These are phyloP conservation scores for Neurospora sp. DNA, from an alignment of 495 filamentous ascomycete genomes.

Conservation along the genomic window DNA sequence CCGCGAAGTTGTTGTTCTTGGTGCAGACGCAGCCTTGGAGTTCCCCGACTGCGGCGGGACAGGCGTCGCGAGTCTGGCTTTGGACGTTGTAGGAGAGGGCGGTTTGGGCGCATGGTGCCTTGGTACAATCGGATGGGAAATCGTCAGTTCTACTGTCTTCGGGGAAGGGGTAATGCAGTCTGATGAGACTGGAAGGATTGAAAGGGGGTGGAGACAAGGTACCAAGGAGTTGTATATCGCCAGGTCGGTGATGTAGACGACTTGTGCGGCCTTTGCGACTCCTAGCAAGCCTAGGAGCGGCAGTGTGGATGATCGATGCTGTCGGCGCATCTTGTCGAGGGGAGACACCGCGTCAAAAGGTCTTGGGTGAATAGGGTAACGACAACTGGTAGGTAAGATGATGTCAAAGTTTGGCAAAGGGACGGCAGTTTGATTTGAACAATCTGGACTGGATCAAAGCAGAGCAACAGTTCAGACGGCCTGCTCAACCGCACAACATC, in stretches of 20 bases:
- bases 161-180: neutral
- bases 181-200: neutral
- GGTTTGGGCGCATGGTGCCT: slow-evolving; percentile 38
- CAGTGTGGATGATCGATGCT: neutral
- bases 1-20: slow-evolving; percentile 35
- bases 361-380: accelerated
- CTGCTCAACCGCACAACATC: neutral
- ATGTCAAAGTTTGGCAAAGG: neutral
- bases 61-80: slow-evolving; percentile 27
- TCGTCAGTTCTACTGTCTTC: neutral
- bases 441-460: neutral
- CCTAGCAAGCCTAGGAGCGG: slow-evolving; percentile 5
- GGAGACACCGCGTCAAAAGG: neutral
- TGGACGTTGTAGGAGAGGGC: slow-evolving; percentile 33
- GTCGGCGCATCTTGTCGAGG: slow-evolving; percentile 8
- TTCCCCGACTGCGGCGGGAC: slow-evolving; percentile 27
- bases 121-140: slow-evolving; percentile 1
- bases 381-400: neutral
- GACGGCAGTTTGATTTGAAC: neutral
- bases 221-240: slow-evolving; percentile 31
- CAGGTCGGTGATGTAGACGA: slow-evolving; percentile 37
- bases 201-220: neutral
- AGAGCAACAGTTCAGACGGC: neutral
- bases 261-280: slow-evolving; percentile 1
- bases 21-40: slow-evolving; percentile 41